Base-by-base conservation (phyloP, 140 eudicot species). In the Anethum foeniculum region DNA sequence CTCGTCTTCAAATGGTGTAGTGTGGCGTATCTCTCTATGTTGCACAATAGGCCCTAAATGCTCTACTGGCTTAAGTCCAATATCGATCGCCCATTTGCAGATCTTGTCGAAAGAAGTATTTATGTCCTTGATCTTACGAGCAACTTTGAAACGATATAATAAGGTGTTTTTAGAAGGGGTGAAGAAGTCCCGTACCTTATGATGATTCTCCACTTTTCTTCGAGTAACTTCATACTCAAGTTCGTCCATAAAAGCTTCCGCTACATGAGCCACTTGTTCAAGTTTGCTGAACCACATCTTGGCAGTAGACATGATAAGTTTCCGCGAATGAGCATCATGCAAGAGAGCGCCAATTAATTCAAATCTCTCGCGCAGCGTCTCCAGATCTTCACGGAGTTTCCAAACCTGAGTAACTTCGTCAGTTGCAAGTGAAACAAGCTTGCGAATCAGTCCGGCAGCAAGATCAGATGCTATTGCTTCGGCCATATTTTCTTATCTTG, bases 101-200 rank as follows among this genome's bases (percentile, higher is more conserved):
- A 69, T 69, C 46, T 69, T 69, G 46, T 69, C 75, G 3, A 34
- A 32, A 25, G 75, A 69, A 69, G 46, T 34, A 69, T 69, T 69
- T 8, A 69, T 69, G 18, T 18, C 4, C 46, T 69, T 69, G 46
- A 69, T 69, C 75, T 16, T 69, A 62, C 13, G 65, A 21, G 75
- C 75, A 23, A 32, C 44, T 34, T 68, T 68, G 44, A 68, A 68
- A 32, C 75, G 44, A 32, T 14, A 68, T 32, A 15, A 4, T 28
- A 16, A 0, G n/a, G 1, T 2, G 34, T 60, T 60, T 60, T 34
- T 68, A 68, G 11, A 34, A 32, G 44, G 39, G 13, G 0, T 32
- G 25, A 68, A 68, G 19, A 60, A 60, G 16, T 25, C 6, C 16
- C 16, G 8, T 25, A 60, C 69, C 69, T 10, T 60, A 0, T 3